Conservation (phyloP, 768 basidiomycete species). For the Hygrocybe punicea region DNA sequence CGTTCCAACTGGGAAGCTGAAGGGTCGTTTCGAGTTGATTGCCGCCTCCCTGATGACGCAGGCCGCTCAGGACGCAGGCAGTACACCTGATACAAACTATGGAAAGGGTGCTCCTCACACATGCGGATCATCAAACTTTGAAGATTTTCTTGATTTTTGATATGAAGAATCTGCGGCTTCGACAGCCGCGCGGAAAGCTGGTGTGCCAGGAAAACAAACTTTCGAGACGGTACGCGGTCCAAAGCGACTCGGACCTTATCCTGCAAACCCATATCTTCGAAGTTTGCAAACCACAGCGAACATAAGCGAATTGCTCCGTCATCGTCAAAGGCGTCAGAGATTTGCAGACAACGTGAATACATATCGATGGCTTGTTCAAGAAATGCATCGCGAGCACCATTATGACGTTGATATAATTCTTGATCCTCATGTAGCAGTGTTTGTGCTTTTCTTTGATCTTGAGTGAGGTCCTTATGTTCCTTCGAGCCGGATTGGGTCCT, state of each 20-base stretch:
- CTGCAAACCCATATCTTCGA: slow-evolving; percentile 55
- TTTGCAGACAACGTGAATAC: slow-evolving; percentile 74
- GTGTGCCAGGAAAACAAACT: slow-evolving; percentile 88
- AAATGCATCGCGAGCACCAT: slow-evolving; percentile 53
- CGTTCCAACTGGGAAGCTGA: slow-evolving; percentile 55
- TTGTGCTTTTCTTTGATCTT: slow-evolving; percentile 31
- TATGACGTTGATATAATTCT: slow-evolving; percentile 53
- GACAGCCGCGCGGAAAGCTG: slow-evolving; percentile 91
- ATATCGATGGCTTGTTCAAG: slow-evolving; percentile 75
- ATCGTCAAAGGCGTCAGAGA: slow-evolving; percentile 71
- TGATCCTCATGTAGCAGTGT: slow-evolving; percentile 44
- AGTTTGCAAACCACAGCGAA: slow-evolving; percentile 91
- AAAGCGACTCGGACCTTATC: slow-evolving; percentile 45
- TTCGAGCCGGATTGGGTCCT: slow-evolving; percentile 13
- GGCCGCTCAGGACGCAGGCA: slow-evolving; percentile 51
- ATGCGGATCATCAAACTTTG: slow-evolving; percentile 67
- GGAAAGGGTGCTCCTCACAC: slow-evolving; percentile 90
- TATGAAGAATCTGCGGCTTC: slow-evolving; percentile 30
- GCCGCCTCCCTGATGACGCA: slow-evolving; percentile 32
- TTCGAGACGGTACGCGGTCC: slow-evolving; percentile 69
- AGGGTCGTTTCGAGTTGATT: slow-evolving; percentile 44
- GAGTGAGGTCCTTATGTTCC: slow-evolving; percentile 16
- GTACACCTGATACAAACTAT: slow-evolving; percentile 86
- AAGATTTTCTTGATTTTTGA: slow-evolving; percentile 55
- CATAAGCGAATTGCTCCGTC: slow-evolving; percentile 76